phyloP scores from a whole-genome alignment of 768 basidiomycete species.

The Lyophyllum decastes region DNA sequence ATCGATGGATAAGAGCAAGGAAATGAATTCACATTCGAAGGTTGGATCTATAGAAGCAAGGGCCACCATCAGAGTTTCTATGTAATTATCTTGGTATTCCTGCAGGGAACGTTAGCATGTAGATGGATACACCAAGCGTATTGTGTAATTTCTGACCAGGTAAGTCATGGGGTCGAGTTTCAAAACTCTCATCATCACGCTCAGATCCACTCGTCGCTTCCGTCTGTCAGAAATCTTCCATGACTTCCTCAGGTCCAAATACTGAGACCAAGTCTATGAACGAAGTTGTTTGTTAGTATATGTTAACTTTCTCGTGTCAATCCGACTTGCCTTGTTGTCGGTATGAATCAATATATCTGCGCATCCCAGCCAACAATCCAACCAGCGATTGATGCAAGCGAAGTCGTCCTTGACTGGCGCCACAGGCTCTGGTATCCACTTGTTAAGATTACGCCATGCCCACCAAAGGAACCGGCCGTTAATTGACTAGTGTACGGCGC shows the following conservation, averaged over 20 bases:
- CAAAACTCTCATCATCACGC: conserved; percentile 59
- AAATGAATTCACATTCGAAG: conserved; percentile 60
- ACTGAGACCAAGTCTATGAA: conserved; percentile 61
- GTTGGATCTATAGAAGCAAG: conserved; percentile 48
- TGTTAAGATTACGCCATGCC: conserved; percentile 43
- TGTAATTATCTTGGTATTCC: conserved; percentile 49
- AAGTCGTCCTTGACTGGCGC: conserved; percentile 19
- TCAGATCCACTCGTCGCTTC: conserved; percentile 60
- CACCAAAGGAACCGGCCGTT: conserved; percentile 19
- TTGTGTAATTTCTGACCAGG: conserved; percentile 37
- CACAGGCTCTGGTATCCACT: conserved; percentile 40
- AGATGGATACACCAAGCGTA: background rate
- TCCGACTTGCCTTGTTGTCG: conserved; percentile 24
- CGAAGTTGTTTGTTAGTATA: background rate
- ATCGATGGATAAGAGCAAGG: conserved; percentile 52
- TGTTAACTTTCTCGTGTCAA: background rate
- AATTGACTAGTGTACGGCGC: conserved; percentile 12
- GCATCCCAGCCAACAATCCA: conserved; percentile 77
- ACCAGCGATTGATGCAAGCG: conserved; percentile 52
- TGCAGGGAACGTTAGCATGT: conserved; percentile 22
- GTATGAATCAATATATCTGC: conserved; percentile 55
- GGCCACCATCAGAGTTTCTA: conserved; percentile 54
- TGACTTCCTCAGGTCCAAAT: conserved; percentile 46
- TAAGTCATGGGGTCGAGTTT: conserved; percentile 64
- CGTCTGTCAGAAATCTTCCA: conserved; percentile 52